Percentiles rank a stretch among this genome's conserved stretches.
phyloP scores from a whole-genome alignment of 177 flowering plant genomes.

The Vitis hybrid region DNA sequence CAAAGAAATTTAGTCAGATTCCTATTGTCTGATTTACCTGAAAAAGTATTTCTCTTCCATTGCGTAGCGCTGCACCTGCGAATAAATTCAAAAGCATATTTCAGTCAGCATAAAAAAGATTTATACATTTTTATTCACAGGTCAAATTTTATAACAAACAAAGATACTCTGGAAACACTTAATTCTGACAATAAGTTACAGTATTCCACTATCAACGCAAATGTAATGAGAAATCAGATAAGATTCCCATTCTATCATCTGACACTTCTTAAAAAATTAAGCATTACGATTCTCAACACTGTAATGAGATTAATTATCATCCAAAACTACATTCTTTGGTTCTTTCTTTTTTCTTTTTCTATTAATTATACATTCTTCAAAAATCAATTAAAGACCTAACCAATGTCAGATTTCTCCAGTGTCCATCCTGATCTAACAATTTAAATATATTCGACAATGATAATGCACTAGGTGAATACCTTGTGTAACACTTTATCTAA shows the following conservation, averaged over 20 bases:
- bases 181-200: not conserved
- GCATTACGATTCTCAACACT: no score
- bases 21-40: conserved; percentile 43
- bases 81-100: conserved; percentile 9
- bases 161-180: not conserved
- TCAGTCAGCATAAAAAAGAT: conserved; percentile 6
- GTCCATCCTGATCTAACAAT: no score
- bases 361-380: no score
- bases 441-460: no score
- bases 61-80: conserved; percentile 42
- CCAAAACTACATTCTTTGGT: not conserved
- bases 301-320: not conserved
- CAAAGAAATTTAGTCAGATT: not conserved
- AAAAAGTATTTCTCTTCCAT: conserved; percentile 65
- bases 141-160: not conserved
- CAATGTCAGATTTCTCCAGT: no score
- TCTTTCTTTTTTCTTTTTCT: no score
- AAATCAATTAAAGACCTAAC: no score
- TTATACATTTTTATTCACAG: not conserved
- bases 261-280: not conserved
- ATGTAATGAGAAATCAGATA: not conserved
- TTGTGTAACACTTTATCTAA: no score
- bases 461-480: no score
- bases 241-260: not conserved
- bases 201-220: not conserved